phyloP scores from a whole-genome alignment of 2,329 filamentous ascomycete genomes.

The Colletotrichum trifolii region DNA sequence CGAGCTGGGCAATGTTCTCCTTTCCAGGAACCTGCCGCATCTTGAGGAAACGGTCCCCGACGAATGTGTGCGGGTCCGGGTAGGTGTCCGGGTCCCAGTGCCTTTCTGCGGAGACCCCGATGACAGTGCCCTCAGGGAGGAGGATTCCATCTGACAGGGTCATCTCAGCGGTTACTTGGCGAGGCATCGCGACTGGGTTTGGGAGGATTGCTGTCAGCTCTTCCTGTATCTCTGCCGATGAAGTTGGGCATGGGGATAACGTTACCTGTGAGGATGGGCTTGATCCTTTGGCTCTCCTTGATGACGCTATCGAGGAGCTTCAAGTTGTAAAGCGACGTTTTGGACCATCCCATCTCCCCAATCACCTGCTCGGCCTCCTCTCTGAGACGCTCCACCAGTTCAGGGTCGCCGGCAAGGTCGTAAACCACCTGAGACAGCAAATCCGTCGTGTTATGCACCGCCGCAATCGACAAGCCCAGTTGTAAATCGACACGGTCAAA shows the following conservation, averaged over 20 bases:
- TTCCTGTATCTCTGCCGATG: not conserved
- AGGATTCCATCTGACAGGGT: not conserved
- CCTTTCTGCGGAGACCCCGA: not conserved
- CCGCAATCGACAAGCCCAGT: conserved; percentile 76
- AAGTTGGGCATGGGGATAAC: not conserved
- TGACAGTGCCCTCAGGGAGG: not conserved
- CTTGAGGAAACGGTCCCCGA: not conserved
- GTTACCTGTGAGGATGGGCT: not conserved
- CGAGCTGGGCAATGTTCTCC: conserved; percentile 50
- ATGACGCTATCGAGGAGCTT: conserved; percentile 54
- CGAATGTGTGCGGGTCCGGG: not conserved
- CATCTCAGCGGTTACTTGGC: not conserved
- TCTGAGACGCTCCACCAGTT: conserved; percentile 52
- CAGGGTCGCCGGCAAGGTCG: conserved; percentile 51
- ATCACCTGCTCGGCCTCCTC: conserved; percentile 53
- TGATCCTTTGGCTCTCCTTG: conserved; percentile 49
- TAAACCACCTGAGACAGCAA: conserved; percentile 49
- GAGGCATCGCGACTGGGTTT: not conserved
- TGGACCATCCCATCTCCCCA: conserved; percentile 48
- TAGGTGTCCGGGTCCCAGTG: not conserved
- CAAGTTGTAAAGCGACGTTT: conserved; percentile 50
- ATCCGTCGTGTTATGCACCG: conserved; percentile 56
- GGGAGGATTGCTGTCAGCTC: too few species aligned
- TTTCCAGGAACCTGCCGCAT: not conserved
- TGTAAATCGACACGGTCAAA: conserved; percentile 72